Base-by-base conservation (phyloP, 331 rosid genomes). In the Arachis monticola region DNA sequence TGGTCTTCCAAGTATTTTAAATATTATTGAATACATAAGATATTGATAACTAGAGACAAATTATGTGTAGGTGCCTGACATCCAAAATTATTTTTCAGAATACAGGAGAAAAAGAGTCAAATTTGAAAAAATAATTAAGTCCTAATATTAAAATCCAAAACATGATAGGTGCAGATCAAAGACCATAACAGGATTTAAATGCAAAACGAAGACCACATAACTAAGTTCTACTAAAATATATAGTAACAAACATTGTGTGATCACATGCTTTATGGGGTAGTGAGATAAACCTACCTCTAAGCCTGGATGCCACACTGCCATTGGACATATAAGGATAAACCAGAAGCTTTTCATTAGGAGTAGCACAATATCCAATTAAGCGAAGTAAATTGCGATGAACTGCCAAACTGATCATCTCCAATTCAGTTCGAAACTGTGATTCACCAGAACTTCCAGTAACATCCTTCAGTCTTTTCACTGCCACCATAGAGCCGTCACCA, bases 361-460 rank as follows among this genome's bases (percentile, higher is more conserved):
- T 82, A 67, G 96, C 96, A 55, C 99, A 94, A 71, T 82, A 94
- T 73, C 99, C 99, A 69, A 90, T 87, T 59, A 94, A 75, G 58
- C 92, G 87, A 60, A 94, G 96, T 80, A 94, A 84, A 81, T 94
- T 87, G 65, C 99, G 86, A 73, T 94, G 99, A 50, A 94, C 97
- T 27, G 99, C 99, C 66, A 94, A 87, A 85, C 99, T 92, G 82
- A 94, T 94, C 99, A 94, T 94, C 86, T 94, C 99, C 80, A 92
- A 76, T 79, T 94, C 99, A 1, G 99, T 94, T 79, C 84, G 88
- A 70, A 92, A 94, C 85, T 94, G 99, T 0, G 91, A 90, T 60
- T 94, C 99, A 0, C 99, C 99, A 4, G 97, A 89, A 14, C 92
- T 87, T 67, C 97, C 99, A 4, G 87, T 85, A 1, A 92, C 89